Percentiles rank a stretch among this genome's conserved stretches.
phyloP scores from a whole-genome alignment of 306 rosid genomes.

The Cucurbita moschata region DNA sequence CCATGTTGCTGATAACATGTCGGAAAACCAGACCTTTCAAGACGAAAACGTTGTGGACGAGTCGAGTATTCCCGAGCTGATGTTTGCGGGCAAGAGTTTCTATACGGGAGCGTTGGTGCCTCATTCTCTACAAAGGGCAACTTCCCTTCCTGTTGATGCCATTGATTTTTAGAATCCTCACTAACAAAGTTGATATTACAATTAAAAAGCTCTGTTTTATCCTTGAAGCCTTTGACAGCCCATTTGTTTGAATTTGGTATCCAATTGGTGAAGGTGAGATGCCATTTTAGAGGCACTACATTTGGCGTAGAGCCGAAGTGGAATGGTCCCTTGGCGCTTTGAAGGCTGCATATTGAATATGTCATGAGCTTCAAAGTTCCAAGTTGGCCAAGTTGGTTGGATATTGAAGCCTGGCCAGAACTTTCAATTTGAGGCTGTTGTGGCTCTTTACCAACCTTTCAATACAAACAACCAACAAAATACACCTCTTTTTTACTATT shows the following conservation, averaged over 20 bases:
- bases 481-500: not conserved
- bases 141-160: conserved; percentile 96
- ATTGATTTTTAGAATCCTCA: conserved; percentile 29
- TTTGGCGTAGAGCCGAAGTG: too few relatives aligned
- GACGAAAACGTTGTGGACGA: not conserved
- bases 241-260: not conserved
- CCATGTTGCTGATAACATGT: conserved; percentile 16
- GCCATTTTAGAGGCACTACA: not conserved
- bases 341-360: not conserved
- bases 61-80: conserved; percentile 30
- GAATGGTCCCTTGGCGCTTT: not conserved
- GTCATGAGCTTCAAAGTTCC: not conserved
- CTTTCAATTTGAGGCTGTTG: conserved; percentile 1
- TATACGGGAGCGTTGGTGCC: conserved; percentile 46
- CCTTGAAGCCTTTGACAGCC: not conserved
- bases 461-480: not conserved
- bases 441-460: not conserved
- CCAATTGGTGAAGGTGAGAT: not conserved
- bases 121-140: conserved; percentile 66
- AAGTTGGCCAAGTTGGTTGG: conserved; percentile 6
- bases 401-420: not conserved
- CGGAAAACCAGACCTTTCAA: conserved; percentile 15
- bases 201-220: not conserved
- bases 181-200: not conserved
- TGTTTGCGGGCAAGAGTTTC: conserved; percentile 47